Evolutionary conservation across 805 yeast species (phyloP).

Genomic region (Ogataea philodendri): DNA sequence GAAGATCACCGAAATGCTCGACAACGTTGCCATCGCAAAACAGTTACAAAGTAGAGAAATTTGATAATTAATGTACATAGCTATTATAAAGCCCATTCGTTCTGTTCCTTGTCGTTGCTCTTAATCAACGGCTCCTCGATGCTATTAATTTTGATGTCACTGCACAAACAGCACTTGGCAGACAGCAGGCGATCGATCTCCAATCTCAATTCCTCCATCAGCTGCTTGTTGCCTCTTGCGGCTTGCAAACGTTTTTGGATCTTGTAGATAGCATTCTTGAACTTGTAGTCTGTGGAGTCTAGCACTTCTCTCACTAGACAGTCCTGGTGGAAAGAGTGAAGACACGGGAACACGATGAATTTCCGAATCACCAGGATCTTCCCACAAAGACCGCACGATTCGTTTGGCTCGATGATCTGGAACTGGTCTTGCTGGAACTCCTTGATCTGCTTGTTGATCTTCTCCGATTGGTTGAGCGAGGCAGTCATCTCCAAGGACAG

Average conservation of each 20-base stretch:
- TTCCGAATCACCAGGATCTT: conserved; percentile 67
- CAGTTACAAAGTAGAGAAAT: conserved; percentile 1
- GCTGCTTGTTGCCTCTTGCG: conserved; percentile 34
- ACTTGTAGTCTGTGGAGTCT: conserved; percentile 61
- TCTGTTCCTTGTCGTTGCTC: conserved; percentile 37
- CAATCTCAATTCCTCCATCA: conserved; percentile 30
- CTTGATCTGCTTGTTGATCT: conserved; percentile 58
- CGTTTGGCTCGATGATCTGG: conserved; percentile 77
- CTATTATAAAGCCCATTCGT: conserved; percentile 48
- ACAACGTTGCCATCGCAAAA: conserved; percentile 26
- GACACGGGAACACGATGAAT: conserved; percentile 84
- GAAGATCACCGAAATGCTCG: conserved; percentile 50
- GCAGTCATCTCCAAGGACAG: conserved; percentile 74
- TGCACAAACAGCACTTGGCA: conserved; percentile 72
- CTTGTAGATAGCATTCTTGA: conserved; percentile 59
- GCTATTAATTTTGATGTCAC: conserved; percentile 65
- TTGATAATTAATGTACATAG: conserved; percentile 1
- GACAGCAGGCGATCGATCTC: conserved; percentile 61
- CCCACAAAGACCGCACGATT: conserved; percentile 72
- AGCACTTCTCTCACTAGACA: conserved; percentile 68
- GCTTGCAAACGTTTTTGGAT: conserved; percentile 44
- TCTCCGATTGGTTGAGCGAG: conserved; percentile 57
- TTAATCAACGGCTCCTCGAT: conserved; percentile 64
- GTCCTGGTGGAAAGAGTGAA: conserved; percentile 85
- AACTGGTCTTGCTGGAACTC: conserved; percentile 49